Base-by-base conservation (phyloP, 306 rosid species). In the Rubus idaeus region DNA sequence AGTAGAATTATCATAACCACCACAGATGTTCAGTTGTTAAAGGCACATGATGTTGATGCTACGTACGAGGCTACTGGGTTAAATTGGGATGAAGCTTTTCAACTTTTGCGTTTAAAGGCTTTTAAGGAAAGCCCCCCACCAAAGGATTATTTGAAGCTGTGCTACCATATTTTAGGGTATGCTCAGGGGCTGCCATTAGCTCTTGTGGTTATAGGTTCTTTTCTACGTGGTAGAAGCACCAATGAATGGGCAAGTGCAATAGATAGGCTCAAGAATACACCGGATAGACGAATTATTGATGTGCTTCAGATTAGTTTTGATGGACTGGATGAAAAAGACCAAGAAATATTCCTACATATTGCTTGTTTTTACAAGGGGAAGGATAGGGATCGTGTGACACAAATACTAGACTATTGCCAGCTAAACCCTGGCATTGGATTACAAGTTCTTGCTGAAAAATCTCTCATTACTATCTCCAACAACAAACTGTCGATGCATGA, bases 401-500 rank as follows among this genome's bases (percentile, higher is more conserved):
- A 77, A 35, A 70, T 81, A 12, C 64, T 83, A 11, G 76, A 77
- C 55, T 72, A 2, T 10, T 72, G 17, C 55, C 1, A 14, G 18
- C 55, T 50, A 50, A 0, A 50, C 0, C 55, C 55, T 50, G 55
- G 5, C 55, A 50, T 82, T 75, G 87, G 82, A 0, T 67, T 75
- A 67, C 77, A 53, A 50, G n/a, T 12, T 50, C 55, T 50, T 50
- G 55, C 81, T 82, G n/a, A 60, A 63, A 44, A 77, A 71, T 2
- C 41, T 50, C 55, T 50, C 55, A 14, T 50, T 50, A 71, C 81
- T 66, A 17, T 69, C n/a, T 63, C 9, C 37, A 72, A 18, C 0
- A 20, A 47, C 1, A 3, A 14, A 5, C 7, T 71, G 4, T 70
- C 7, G 7, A 78, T 87, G 85, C 81, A 87, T 75, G 71, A 70